Base-by-base conservation (phyloP, 2,329 filamentous ascomycete genomes). In the Phaeophleospora eucalypticola region DNA sequence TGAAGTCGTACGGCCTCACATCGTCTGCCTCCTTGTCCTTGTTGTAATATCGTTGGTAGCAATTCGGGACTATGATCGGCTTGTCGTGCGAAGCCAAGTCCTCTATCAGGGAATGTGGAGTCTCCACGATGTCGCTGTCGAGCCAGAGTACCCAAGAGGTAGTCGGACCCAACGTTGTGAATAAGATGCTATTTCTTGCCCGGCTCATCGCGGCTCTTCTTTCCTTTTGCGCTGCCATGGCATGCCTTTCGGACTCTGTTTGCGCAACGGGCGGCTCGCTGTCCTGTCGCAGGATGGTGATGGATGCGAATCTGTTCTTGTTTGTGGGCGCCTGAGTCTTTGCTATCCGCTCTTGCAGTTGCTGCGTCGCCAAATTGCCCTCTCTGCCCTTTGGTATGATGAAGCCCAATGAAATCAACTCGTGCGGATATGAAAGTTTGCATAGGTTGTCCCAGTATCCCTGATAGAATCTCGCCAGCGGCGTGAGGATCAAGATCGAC, bases 61-160 rank as follows among this genome's bases (percentile, higher is more conserved):
- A 97, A 67, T 98, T 98, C 42, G 93, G 89, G 1, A 90, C 89
- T 45, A 97, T 86, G 53, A 98, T 81, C n/a, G 89, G 80, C 70
- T 93, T 89, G 70, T 97, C 81, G 68, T 94, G 88, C 7, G 75
- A 70, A 2, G 93, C 90, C 16, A 98, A 80, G 64, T 98, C 93
- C 66, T 98, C 89, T 57, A 98, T 95, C 41, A 98, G 74, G 2
- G 82, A 79, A 0, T 82, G 74, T 0, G 91, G 93, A 3, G 88
- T 89, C 71, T 98, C 93, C 58, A 98, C 66, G 54, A 98, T 86
- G 67, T 98, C 93, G 32, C 84, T 80, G 65, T 98, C 93, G 21
- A 98, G 77, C 93, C 93, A 98, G 18, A 98, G 77, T 27, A 98
- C 90, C 93, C 93, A 98, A 0, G 89, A 93, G 0, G 89, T 96